A percentile compares a stretch with the other conserved stretches of the same genome.
phyloP scores from a whole-genome alignment of 371 early-diverging fungal species.

The Sporodiniella umbellata region DNA sequence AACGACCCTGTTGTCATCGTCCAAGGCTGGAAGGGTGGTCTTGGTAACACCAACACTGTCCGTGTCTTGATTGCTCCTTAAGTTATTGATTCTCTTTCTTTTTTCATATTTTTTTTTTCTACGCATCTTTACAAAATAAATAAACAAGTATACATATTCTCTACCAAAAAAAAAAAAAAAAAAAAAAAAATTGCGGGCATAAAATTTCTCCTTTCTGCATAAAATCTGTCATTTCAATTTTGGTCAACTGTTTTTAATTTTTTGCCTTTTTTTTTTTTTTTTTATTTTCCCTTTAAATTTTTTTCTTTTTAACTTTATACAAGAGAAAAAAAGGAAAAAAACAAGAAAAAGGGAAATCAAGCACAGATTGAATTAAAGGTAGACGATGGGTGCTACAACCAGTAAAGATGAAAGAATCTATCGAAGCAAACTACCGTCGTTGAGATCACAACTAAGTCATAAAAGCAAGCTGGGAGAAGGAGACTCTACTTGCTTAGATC shows the following conservation, averaged over 20 bases:
- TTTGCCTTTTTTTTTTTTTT: no score
- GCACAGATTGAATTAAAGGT: no score
- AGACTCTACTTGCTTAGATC: background rate
- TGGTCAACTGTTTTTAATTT: no score
- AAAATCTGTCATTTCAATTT: no score
- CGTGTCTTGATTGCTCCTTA: constrained; percentile 58
- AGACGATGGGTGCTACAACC: constrained; percentile 11
- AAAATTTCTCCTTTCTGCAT: background rate
- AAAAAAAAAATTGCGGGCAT: constrained; percentile 1
- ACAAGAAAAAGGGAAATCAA: no score
- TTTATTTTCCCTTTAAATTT: no score
- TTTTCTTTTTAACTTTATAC: no score
- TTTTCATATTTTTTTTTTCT: constrained; percentile 1
- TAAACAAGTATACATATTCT: no score
- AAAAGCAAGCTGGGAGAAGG: background rate
- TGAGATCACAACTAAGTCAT: constrained; percentile 4
- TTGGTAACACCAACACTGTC: constrained; percentile 83
- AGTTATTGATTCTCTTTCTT: constrained; percentile 5
- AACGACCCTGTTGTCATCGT: constrained; percentile 74
- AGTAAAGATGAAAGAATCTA: constrained; percentile 12
- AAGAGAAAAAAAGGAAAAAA: no score
- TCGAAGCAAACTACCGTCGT: constrained; percentile 12
- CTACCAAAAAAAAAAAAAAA: background rate
- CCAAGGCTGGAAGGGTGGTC: constrained; percentile 80
- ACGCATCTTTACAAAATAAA: constrained; percentile 3